Evolutionary conservation across 345 rosid genomes (phyloP), one percentile per base, ranked within the genome.

Genomic region (Ceriops tagal): DNA sequence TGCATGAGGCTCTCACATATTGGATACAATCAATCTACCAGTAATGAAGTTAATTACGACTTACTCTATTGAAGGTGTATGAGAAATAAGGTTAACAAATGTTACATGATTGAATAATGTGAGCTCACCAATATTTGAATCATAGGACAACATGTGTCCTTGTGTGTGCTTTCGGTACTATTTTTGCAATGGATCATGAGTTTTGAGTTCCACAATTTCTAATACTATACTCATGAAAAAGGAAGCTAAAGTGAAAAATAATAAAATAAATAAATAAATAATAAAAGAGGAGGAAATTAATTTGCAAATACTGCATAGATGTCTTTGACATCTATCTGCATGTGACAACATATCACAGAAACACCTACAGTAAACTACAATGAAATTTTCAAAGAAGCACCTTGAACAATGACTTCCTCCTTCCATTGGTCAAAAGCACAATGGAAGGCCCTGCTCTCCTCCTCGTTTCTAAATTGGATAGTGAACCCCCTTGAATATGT

Each of bases 371-470:
- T 18, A 63, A 72, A 69, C 73, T 20, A 71, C 64, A 58, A 75
- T 68, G 63, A 72, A 31, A 65, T 65, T 39, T 71, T 61, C 71
- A 82, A 75, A 73, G 69, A 26, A 81, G 81, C 75, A 95, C 97
- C 97, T 86, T 77, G 81, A 81, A 65, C 75, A 80, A 26, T 66
- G 73, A 56, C 77, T 73, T 82, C 81, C 65, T 83, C 83, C 85
- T 85, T 88, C 97, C 89, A 92, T 80, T 86, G 92, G 78, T 88
- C 88, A 78, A 92, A 88, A 15, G 89, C 83, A 76, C 78, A 81
- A 84, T 87, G 93, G 81, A 95, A 95, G 71, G 79, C 77, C 73
- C 68, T 85, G 86, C 96, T 81, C 74, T 88, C 96, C 74, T 87
- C 92, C 76, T 87, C 97, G 53, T 79, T 82, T 78, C 76, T 84